phyloP scores from a whole-genome alignment of 331 rosid genomes.

The Ulmus americana region DNA sequence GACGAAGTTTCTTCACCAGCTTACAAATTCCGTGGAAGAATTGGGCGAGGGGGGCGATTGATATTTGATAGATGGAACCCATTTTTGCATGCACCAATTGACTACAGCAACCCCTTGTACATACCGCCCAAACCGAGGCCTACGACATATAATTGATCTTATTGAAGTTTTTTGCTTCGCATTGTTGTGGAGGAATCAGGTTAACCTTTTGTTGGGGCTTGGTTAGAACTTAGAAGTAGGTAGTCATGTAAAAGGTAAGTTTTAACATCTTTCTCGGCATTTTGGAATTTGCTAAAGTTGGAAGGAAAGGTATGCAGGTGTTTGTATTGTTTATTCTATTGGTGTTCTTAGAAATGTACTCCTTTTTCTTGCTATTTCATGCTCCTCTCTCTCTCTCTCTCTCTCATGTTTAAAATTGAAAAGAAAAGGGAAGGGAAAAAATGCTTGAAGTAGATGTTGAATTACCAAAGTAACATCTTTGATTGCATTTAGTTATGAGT shows the following conservation, averaged over 20 bases:
- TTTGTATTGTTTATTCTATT: neutral
- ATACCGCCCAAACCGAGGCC: constrained; percentile 63
- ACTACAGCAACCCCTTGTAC: constrained; percentile 62
- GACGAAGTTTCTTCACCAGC: constrained; percentile 44
- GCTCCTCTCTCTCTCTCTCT: neutral
- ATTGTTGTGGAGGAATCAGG: neutral
- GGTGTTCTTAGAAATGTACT: neutral
- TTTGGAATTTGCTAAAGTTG: constrained; percentile 6
- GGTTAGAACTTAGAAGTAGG: neutral
- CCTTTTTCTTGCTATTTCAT: neutral
- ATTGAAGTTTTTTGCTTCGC: neutral
- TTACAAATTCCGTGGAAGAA: constrained; percentile 59
- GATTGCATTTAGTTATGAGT: too few relatives aligned
- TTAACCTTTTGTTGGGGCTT: neutral
- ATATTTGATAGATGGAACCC: constrained; percentile 86
- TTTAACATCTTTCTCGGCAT: neutral
- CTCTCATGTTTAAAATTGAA: too few relatives aligned
- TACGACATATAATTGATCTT: constrained; percentile 50
- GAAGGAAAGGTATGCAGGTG: neutral
- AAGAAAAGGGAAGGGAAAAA: too few relatives aligned
- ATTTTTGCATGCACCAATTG: constrained; percentile 65
- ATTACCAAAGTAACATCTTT: too few relatives aligned
- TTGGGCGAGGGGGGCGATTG: constrained; percentile 89
- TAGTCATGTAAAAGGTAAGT: neutral
- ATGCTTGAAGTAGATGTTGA: too few relatives aligned